Evolutionary conservation across 805 yeast genomes (phyloP), one percentile per base, ranked within the genome.

Genomic region (Candida tammaniensis): DNA sequence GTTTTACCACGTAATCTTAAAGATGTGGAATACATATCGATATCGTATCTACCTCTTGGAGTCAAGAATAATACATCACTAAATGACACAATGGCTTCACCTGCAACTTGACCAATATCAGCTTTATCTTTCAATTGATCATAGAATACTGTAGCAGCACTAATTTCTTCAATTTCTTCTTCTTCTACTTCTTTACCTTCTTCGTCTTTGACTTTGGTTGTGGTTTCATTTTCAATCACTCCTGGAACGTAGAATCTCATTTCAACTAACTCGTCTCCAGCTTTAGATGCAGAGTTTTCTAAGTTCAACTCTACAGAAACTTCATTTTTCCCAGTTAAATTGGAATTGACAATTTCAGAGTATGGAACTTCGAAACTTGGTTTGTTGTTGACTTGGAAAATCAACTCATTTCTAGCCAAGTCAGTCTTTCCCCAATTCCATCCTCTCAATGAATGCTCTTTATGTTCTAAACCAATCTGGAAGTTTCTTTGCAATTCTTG

Each of bases 391-490:
- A 89, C 80, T 38, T 80, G 78, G 61, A 93, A 89, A 18, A 86
- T 77, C 57, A 93, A 68, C 59, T 93, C 98, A 49, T 87, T 86
- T 57, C 96, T 77, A 14, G 95, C 96, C 55, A 93, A 76, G 56
- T 89, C 96, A 11, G 91, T 72, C 44, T 82, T 80, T 35, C 99
- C 99, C 98, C 98, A 93, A 61, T 93, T 93, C 98, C 98, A 93
- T 20, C 99, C 99, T 64, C 96, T 78, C 45, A 93, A 67, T 4
- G 96, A 84, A 61, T 93, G 98, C 51, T 91, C 98, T 50, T 73
- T 78, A 43, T 75, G 82, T 49, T 93, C 98, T 39, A 93, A 70
- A 36, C 76, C 75, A 27, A 86, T 67, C 34, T 62, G 69, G 59
- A 88, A 86, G 51, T 83, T 76, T 47, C 88, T 71, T 53, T 84